phyloP scores from a whole-genome alignment of 2,329 filamentous ascomycete species.

The Samsoniella hepiali region DNA sequence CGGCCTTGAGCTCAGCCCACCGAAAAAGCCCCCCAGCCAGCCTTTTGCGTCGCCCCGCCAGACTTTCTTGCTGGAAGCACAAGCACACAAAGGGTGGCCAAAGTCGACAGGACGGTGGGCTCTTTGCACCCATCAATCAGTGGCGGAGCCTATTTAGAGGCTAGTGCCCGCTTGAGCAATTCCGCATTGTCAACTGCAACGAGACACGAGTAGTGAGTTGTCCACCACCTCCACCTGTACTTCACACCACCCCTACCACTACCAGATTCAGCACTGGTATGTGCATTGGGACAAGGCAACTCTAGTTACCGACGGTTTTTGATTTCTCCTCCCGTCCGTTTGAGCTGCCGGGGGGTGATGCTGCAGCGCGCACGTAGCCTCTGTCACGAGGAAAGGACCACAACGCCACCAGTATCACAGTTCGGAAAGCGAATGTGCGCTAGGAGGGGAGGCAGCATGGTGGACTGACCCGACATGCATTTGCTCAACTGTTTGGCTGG shows the following conservation, averaged over 20 bases:
- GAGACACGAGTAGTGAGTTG: conserved; percentile 8
- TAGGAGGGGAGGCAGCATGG: background rate
- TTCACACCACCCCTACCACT: background rate
- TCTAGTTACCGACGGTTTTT: background rate
- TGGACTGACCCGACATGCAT: background rate
- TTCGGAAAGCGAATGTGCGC: background rate
- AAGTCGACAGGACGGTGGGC: background rate
- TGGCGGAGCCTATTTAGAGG: conserved; percentile 2
- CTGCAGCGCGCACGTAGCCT: conserved; percentile 7
- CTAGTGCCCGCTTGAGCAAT: conserved; percentile 10
- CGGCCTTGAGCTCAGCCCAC: background rate
- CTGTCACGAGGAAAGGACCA: conserved; percentile 9
- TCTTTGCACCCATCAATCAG: background rate
- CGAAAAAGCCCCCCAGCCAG: background rate
- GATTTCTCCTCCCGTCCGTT: background rate
- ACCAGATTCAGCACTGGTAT: background rate
- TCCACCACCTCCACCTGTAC: background rate
- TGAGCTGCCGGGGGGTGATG: background rate
- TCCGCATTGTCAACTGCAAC: background rate
- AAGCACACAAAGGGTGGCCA: background rate
- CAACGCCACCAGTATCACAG: conserved; percentile 4
- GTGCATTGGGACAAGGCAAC: background rate
- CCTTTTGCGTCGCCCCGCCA: conserved; percentile 6
- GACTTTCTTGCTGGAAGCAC: background rate
- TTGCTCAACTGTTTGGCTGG: background rate